A percentile compares a stretch with the other conserved stretches of the same genome.
Evolutionary conservation across 345 rosid species (phyloP).

Genomic region (Corchorus capsularis): DNA sequence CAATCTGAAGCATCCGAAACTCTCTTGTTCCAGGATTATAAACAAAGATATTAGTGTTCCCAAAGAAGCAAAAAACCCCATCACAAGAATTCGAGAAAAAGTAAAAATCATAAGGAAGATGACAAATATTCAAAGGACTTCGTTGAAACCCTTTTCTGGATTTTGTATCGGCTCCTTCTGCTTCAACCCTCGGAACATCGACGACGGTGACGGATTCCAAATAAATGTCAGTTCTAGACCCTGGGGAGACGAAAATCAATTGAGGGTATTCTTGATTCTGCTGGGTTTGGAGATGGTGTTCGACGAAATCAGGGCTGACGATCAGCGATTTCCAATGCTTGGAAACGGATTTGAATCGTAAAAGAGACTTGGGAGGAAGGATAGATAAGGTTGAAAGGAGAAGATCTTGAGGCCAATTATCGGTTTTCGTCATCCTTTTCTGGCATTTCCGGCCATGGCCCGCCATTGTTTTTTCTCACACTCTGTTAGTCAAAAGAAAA

Average conservation of each 20-base stretch:
- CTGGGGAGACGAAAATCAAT: background rate
- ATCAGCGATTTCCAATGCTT: too few species aligned
- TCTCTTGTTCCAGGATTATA: constrained; percentile 10
- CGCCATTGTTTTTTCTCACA: too few species aligned
- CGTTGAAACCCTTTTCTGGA: background rate
- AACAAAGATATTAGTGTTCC: background rate
- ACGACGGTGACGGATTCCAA: background rate
- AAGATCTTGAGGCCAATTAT: too few species aligned
- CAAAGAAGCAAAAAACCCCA: constrained; percentile 1
- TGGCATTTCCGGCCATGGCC: too few species aligned
- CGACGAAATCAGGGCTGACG: too few species aligned
- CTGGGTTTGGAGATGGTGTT: background rate
- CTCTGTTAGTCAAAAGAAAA: too few species aligned
- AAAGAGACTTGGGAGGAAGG: too few species aligned
- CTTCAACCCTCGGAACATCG: background rate
- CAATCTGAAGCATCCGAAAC: constrained; percentile 2
- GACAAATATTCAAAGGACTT: background rate
- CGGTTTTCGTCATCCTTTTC: too few species aligned
- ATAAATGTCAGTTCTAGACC: background rate
- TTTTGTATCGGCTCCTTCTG: background rate
- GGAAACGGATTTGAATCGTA: too few species aligned
- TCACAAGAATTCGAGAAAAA: background rate
- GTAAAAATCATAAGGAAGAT: background rate
- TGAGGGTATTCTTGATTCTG: background rate
- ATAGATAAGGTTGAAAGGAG: too few species aligned